Percentiles rank a stretch among this genome's conserved stretches.
Evolutionary conservation across 2,329 filamentous ascomycete species (phyloP).

Genomic region (Aphanoascus verrucosus): DNA sequence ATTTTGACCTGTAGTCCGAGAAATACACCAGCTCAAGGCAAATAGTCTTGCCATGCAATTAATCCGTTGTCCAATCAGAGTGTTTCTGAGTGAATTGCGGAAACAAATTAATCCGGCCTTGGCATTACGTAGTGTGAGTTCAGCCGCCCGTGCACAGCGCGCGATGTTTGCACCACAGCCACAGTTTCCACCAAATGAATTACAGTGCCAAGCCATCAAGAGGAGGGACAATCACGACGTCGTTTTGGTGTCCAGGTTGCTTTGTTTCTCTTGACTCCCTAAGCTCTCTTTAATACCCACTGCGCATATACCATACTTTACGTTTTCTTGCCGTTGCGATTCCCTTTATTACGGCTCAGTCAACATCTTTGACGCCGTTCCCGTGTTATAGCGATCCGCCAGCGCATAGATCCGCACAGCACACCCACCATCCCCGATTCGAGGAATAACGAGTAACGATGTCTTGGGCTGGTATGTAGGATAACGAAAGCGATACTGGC

Average conservation of each 20-base stretch:
- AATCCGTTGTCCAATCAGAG: too few relatives aligned
- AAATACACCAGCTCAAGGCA: too few relatives aligned
- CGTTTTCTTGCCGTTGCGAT: too few relatives aligned
- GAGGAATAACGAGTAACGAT: constrained; percentile 6
- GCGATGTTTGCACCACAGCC: constrained; percentile 3
- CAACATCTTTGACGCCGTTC: too few relatives aligned
- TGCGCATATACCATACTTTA: neutral
- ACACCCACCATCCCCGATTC: neutral
- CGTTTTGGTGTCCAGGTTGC: neutral
- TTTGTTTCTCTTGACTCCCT: neutral
- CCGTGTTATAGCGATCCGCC: too few relatives aligned
- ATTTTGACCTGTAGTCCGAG: too few relatives aligned
- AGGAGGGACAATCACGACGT: neutral
- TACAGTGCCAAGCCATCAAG: neutral
- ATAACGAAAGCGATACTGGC: neutral
- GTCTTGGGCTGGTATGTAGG: constrained; percentile 18
- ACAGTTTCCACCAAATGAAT: neutral
- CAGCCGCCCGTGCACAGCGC: neutral
- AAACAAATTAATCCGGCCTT: neutral
- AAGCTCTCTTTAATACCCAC: neutral
- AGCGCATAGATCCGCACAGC: neutral
- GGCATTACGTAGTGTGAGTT: constrained; percentile 5
- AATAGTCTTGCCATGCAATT: too few relatives aligned
- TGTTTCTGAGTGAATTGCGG: neutral
- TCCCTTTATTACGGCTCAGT: too few relatives aligned